Conservation (phyloP, 768 basidiomycete genomes). For the Daedaleopsis nitida region DNA sequence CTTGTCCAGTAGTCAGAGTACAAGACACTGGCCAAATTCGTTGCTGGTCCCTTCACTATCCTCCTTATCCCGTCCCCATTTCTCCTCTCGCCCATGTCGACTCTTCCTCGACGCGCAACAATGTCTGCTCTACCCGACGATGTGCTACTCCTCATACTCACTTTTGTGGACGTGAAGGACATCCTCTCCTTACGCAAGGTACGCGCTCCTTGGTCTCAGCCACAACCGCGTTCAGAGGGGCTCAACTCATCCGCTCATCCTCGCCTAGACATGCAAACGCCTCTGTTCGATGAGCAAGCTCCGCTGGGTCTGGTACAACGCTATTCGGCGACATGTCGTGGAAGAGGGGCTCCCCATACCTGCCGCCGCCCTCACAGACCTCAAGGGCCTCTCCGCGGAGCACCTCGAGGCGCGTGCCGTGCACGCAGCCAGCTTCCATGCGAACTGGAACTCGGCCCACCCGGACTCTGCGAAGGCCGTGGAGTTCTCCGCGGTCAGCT, state of each 20-base stretch:
- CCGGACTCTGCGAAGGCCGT: constrained; percentile 26
- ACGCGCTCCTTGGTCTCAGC: constrained; percentile 15
- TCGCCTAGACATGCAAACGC: constrained; percentile 32
- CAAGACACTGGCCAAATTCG: constrained; percentile 5
- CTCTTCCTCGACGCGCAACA: constrained; percentile 4
- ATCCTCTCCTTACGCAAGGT: constrained; percentile 36
- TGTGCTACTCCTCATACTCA: constrained; percentile 35
- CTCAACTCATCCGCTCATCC: background rate
- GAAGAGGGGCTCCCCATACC: constrained; percentile 36
- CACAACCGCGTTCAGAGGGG: constrained; percentile 4
- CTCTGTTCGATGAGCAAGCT: constrained; percentile 33
- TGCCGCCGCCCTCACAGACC: constrained; percentile 27
- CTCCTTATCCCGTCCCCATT: background rate
- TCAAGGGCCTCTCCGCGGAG: constrained; percentile 32
- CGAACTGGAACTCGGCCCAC: constrained; percentile 35
- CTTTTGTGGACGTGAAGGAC: constrained; percentile 33
- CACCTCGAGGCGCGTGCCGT: constrained; percentile 37
- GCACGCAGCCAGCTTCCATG: constrained; percentile 37
- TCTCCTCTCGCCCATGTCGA: background rate
- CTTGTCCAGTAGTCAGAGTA: constrained; percentile 6
- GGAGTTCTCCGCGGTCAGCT: constrained; percentile 27
- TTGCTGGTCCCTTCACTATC: background rate
- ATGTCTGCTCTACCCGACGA: constrained; percentile 36
- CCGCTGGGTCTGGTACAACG: constrained; percentile 41
- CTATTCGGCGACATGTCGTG: constrained; percentile 35